Conservation (phyloP, 768 basidiomycete species). For the Leccinum longicurvipes region DNA sequence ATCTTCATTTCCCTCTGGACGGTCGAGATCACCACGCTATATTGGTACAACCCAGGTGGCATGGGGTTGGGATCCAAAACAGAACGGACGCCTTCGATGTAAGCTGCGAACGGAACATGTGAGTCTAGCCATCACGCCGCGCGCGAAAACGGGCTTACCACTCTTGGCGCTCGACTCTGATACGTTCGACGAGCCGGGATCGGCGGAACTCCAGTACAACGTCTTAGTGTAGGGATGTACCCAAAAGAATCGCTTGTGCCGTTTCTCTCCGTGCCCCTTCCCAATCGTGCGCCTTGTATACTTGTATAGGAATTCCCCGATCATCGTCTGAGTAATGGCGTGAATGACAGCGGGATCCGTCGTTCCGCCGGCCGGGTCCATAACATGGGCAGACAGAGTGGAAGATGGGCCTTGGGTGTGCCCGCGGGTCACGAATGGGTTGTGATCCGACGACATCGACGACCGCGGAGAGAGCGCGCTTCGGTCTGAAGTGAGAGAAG, state of each 20-base stretch:
- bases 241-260: constrained; percentile 98
- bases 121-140: constrained; percentile 5
- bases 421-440: constrained; percentile 43
- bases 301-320: constrained; percentile 97
- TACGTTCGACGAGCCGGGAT: constrained; percentile 86
- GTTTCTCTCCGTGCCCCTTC: constrained; percentile 83
- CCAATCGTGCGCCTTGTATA: constrained; percentile 89
- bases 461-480: constrained; percentile 71
- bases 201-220: constrained; percentile 92
- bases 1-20: constrained; percentile 97
- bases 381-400: constrained; percentile 41
- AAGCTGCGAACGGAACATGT: constrained; percentile 49
- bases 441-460: constrained; percentile 78
- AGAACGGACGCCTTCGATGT: constrained; percentile 87
- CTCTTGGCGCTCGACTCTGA: constrained; percentile 95
- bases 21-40: constrained; percentile 90
- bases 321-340: constrained; percentile 99
- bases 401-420: constrained; percentile 34
- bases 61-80: constrained; percentile 96
- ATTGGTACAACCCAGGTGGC: constrained; percentile 90
- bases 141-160: constrained; percentile 55
- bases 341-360: constrained; percentile 93
- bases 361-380: constrained; percentile 35
- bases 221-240: constrained; percentile 99
- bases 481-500: constrained; percentile 68